phyloP scores from a whole-genome alignment of 2,329 filamentous ascomycete species.

The Torrubiellomyces zombiae region DNA sequence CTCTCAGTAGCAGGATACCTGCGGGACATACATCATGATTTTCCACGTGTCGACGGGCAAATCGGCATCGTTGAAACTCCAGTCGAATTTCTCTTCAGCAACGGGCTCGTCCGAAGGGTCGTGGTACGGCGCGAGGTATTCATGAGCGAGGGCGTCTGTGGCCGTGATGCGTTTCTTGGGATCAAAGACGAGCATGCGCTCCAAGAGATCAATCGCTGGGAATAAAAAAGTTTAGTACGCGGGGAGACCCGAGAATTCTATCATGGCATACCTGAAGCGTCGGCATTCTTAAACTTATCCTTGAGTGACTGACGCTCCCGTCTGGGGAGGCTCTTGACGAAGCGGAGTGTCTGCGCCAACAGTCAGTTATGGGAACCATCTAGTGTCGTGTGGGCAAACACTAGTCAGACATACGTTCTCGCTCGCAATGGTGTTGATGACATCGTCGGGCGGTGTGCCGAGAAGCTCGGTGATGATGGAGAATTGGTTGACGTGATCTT shows the following conservation, averaged over 20 bases:
- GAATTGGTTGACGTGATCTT: conserved; percentile 99
- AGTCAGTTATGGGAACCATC: background rate
- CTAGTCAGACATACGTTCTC: conserved; percentile 93
- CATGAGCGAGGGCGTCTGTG: conserved; percentile 69
- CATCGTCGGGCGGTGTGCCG: conserved; percentile 91
- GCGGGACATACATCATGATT: conserved; percentile 96
- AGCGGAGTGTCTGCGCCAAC: conserved; percentile 60
- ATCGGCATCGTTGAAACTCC: conserved; percentile 98
- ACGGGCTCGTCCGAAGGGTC: conserved; percentile 93
- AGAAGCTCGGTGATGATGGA: conserved; percentile 97
- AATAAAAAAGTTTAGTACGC: background rate
- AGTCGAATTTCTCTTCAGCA: conserved; percentile 95
- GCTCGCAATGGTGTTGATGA: conserved; percentile 95
- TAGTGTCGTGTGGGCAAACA: background rate
- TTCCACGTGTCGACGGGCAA: conserved; percentile 99
- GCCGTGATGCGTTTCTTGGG: conserved; percentile 92
- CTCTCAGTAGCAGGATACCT: background rate
- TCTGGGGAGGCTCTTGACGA: conserved; percentile 93
- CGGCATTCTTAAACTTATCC: conserved; percentile 91
- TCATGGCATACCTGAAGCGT: conserved; percentile 50
- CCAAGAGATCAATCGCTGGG: conserved; percentile 77
- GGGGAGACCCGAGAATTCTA: background rate
- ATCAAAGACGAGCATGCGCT: conserved; percentile 96
- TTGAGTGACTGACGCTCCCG: conserved; percentile 74
- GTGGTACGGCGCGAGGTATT: conserved; percentile 92